Evolutionary conservation across 805 yeast genomes (phyloP), one percentile per base, ranked within the genome.

Genomic region (Schwanniomyces sp.): DNA sequence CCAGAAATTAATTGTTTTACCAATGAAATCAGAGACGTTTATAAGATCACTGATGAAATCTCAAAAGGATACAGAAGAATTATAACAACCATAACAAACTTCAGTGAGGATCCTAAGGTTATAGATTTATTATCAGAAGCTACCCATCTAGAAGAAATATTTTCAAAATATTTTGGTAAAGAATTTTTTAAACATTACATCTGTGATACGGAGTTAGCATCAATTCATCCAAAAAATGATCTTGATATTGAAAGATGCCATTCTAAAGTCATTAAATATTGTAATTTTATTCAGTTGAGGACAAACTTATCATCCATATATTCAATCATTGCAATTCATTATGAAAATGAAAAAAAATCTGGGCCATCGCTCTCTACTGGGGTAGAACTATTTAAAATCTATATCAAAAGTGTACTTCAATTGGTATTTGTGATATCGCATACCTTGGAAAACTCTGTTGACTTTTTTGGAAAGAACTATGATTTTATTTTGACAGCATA

Each of bases 371-470:
- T 69, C 59, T 59, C 54, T 40, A 70, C 76, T 0, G 77, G 75
- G 1, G 64, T 70, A 8, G 78, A 72, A 50, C 56, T 73, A 7
- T 73, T 70, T 53, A 72, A 72, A 49, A 69, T 72, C 28, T 71
- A 70, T 51, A 62, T 68, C 40, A 67, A 69, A 36, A 63, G 71
- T 48, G 76, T 70, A 44, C 66, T 72, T 5, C 77, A 72, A 50
- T 59, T 72, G 48, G 70, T 70, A 12, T 73, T 69, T 54, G 70
- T 73, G 41, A 72, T 72, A 70, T 64, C 74, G 5, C 72, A 67
- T 54, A 76, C 67, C 3, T 60, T 72, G 41, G 78, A 73, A 48
- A 69, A 72, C 48, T 65, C 73, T 24, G 74, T 66, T 7, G 73
- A 70, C 47, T 54, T 71, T 28, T 73, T 73, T 53, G 78, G 76